Percentiles rank a stretch among this genome's conserved stretches.
phyloP scores from a whole-genome alignment of 768 basidiomycete genomes.

The Collybiopsis luxurians region DNA sequence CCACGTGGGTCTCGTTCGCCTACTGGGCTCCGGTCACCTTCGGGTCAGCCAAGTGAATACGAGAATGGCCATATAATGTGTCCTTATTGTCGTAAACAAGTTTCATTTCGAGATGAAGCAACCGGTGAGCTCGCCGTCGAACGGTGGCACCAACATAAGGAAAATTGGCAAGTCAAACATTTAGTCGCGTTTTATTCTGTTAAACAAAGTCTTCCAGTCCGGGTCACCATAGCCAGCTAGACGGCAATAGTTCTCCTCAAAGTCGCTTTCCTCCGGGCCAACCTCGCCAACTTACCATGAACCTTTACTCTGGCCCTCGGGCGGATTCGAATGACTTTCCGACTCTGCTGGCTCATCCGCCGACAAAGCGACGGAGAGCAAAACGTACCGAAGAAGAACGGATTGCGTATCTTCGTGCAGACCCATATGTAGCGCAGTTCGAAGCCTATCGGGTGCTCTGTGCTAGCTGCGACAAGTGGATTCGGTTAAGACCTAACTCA shows the following conservation, averaged over 20 bases:
- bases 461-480: constrained; percentile 83
- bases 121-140: constrained; percentile 63
- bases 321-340: constrained; percentile 16
- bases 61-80: constrained; percentile 64
- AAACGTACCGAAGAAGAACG: constrained; percentile 79
- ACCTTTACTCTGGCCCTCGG: constrained; percentile 23
- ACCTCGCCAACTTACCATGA: neutral
- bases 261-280: neutral
- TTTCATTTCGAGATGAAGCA: constrained; percentile 66
- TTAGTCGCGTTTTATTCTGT: constrained; percentile 6
- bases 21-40: neutral
- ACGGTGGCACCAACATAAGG: constrained; percentile 68
- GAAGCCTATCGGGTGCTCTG: constrained; percentile 80
- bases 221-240: neutral
- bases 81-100: constrained; percentile 55
- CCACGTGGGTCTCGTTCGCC: neutral
- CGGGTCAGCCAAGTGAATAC: constrained; percentile 42
- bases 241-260: neutral
- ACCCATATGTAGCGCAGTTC: constrained; percentile 78
- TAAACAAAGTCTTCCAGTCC: neutral
- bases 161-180: constrained; percentile 46
- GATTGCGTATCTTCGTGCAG: constrained; percentile 64
- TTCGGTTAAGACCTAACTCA: constrained; percentile 80
- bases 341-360: constrained; percentile 39
- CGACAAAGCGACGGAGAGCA: constrained; percentile 64